phyloP scores from a whole-genome alignment of 352 stramenopile genomes.

The Phytophthora macrochlamydospora region DNA sequence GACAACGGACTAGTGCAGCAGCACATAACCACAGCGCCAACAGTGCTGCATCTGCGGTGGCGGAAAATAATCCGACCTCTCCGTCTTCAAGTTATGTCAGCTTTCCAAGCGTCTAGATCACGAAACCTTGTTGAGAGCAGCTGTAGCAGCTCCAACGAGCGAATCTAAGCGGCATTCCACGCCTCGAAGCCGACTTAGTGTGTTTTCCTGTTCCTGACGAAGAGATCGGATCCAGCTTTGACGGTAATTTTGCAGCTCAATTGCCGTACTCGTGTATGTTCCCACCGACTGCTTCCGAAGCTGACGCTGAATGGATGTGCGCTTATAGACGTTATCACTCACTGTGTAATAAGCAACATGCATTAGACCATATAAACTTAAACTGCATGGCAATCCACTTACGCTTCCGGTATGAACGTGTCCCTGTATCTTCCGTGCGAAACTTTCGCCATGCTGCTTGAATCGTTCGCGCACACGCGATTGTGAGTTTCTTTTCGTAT shows the following conservation, averaged over 20 bases:
- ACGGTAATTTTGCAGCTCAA: conserved; percentile 49
- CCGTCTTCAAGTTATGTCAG: conserved; percentile 39
- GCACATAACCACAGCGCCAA: conserved; percentile 13
- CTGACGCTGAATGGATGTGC: conserved; percentile 47
- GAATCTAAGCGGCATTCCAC: conserved; percentile 53
- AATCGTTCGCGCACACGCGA: conserved; percentile 63
- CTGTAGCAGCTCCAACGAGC: conserved; percentile 27
- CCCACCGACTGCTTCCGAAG: conserved; percentile 52
- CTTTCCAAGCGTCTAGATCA: conserved; percentile 44
- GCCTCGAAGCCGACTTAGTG: conserved; percentile 41
- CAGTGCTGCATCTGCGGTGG: conserved; percentile 14
- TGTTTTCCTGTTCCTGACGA: conserved; percentile 45
- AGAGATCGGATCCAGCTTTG: conserved; percentile 53
- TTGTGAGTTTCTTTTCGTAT: conserved; percentile 44
- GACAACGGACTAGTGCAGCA: conserved; percentile 38
- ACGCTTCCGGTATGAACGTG: conserved; percentile 27
- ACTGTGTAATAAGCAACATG: conserved; percentile 12
- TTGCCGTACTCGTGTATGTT: conserved; percentile 46
- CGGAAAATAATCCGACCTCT: conserved; percentile 22
- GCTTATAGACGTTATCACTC: conserved; percentile 37
- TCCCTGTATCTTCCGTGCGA: conserved; percentile 5
- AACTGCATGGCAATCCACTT: conserved; percentile 4
- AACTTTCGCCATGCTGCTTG: conserved; percentile 59
- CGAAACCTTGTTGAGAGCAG: neutral
- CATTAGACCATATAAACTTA: neutral